Percentiles rank a stretch among this genome's conserved stretches.
Conservation (phyloP, 2,329 filamentous ascomycete species). For the Monilinia laxa region DNA sequence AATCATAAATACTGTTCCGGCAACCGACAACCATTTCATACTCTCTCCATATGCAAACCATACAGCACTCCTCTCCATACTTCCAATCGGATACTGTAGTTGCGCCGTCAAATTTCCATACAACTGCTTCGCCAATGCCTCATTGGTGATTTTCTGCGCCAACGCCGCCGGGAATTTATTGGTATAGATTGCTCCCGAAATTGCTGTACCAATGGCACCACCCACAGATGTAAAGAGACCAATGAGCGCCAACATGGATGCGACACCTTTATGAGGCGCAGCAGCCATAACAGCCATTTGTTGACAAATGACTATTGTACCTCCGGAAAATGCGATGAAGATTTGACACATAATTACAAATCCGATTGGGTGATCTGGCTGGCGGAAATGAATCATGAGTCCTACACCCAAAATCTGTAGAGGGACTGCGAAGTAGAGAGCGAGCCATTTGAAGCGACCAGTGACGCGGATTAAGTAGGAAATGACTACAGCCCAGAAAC, state of each 20-base stretch:
- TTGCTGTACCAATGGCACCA: conserved; percentile 57
- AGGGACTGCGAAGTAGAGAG: conserved; percentile 28
- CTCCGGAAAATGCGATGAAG: conserved; percentile 58
- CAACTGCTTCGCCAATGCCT: conserved; percentile 40
- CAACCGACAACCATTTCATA: conserved; percentile 47
- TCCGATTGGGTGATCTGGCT: conserved; percentile 50
- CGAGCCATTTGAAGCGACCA: conserved; percentile 36
- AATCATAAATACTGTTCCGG: conserved; percentile 43
- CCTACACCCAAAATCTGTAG: conserved; percentile 50
- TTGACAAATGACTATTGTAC: conserved; percentile 56
- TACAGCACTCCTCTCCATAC: conserved; percentile 54
- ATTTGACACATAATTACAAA: conserved; percentile 61
- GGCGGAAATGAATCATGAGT: conserved; percentile 59
- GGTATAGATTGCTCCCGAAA: conserved; percentile 66
- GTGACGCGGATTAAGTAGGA: conserved; percentile 46
- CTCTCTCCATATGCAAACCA: conserved; percentile 58
- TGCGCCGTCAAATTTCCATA: conserved; percentile 55
- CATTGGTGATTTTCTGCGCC: conserved; percentile 45
- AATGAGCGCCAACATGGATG: conserved; percentile 60
- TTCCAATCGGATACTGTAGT: conserved; percentile 52
- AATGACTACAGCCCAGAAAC: conserved; percentile 47
- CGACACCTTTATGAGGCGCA: conserved; percentile 60
- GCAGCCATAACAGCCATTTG: conserved; percentile 62
- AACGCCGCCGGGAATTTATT: conserved; percentile 49
- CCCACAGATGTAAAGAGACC: conserved; percentile 61